Conservation (phyloP, 306 rosid genomes). For the Casuarina equisetifolia region DNA sequence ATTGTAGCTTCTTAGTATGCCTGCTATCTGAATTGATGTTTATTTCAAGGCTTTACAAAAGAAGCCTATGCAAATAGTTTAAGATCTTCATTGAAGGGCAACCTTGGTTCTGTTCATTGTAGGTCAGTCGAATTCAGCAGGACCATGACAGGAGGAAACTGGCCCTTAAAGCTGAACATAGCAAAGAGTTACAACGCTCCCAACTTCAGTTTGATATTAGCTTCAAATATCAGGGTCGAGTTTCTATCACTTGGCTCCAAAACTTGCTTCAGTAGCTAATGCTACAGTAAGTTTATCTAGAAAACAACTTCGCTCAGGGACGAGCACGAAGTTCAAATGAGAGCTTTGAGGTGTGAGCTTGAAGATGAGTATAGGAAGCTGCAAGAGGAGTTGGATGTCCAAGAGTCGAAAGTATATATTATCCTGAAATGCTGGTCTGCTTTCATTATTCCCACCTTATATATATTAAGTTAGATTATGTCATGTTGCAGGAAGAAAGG, state of each 20-base stretch:
- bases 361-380: slow-evolving; percentile 84
- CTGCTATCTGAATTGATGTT: neutral
- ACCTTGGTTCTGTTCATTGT: slow-evolving; percentile 32
- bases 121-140: slow-evolving; percentile 69
- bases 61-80: neutral
- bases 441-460: slow-evolving; percentile 9
- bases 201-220: slow-evolving; percentile 62
- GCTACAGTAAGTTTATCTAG: slow-evolving; percentile 35
- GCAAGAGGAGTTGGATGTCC: slow-evolving; percentile 85
- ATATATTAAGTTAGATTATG: slow-evolving; percentile 14
- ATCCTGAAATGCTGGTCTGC: slow-evolving; percentile 23
- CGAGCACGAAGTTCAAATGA: slow-evolving; percentile 79
- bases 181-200: slow-evolving; percentile 56
- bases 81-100: slow-evolving; percentile 14
- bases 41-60: neutral
- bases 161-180: slow-evolving; percentile 52
- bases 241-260: neutral
- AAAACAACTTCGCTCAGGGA: slow-evolving; percentile 59
- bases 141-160: slow-evolving; percentile 61
- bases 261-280: slow-evolving; percentile 25
- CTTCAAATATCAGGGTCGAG: neutral
- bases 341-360: slow-evolving; percentile 69
- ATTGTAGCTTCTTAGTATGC: slow-evolving; percentile 2
- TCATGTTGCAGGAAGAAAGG: slow-evolving; percentile 74
- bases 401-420: slow-evolving; percentile 73